Percentiles rank a stretch among this genome's conserved stretches.
Evolutionary conservation across 2,329 filamentous ascomycete genomes (phyloP).

Genomic region (Sporothrix inflata): DNA sequence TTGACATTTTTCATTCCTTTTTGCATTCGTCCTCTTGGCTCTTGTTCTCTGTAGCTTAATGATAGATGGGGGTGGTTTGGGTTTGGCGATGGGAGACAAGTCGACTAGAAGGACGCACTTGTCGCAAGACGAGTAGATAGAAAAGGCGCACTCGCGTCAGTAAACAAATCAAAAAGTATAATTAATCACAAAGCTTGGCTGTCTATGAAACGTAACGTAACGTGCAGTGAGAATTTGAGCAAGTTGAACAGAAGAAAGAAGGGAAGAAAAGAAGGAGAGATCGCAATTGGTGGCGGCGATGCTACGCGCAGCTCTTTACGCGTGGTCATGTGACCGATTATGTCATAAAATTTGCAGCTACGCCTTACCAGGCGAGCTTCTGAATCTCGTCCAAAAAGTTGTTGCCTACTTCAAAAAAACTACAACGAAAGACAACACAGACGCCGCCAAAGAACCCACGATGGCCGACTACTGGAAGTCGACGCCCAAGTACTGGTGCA

Average conservation of each 20-base stretch:
- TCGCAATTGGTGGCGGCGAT: background rate
- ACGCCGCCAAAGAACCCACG: background rate
- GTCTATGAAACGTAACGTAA: background rate
- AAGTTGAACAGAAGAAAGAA: background rate
- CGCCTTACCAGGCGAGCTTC: background rate
- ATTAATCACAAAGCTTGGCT: background rate
- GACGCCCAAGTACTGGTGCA: conserved; percentile 97
- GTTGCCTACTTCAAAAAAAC: background rate
- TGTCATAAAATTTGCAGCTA: background rate
- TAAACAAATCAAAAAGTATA: conserved; percentile 13
- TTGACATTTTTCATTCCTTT: conserved; percentile 8
- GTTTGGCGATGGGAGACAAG: background rate
- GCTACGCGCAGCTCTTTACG: background rate
- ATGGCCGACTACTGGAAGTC: conserved; percentile 99
- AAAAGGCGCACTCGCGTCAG: background rate
- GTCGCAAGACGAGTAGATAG: conserved; percentile 4
- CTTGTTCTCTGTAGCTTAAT: conserved; percentile 3
- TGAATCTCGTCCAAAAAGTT: too few species aligned
- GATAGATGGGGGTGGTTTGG: background rate
- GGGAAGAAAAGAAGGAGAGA: background rate
- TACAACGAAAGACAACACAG: background rate
- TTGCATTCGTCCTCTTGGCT: background rate
- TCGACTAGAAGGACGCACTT: background rate
- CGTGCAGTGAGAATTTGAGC: background rate
- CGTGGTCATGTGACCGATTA: conserved; percentile 1